A percentile compares a stretch with the other conserved stretches of the same genome.
Evolutionary conservation across 305 asterid species (phyloP).

Genomic region (Salvia sclarea): DNA sequence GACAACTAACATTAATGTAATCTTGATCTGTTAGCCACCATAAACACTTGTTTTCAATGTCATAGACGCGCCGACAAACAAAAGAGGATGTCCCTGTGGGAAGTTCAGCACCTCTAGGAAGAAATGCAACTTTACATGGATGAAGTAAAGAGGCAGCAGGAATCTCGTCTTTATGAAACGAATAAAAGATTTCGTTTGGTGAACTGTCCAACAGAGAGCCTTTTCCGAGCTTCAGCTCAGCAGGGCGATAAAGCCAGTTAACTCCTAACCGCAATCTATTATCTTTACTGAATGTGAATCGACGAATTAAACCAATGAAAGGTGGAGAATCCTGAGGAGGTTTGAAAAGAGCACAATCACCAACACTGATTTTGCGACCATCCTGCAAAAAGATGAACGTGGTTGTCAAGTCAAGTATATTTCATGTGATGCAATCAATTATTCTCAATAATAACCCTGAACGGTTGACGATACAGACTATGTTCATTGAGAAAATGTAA

Average conservation of each 20-base stretch:
- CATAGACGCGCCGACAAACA: slow-evolving; percentile 86
- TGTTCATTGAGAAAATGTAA: not conserved
- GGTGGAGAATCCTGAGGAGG: slow-evolving; percentile 83
- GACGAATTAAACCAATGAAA: slow-evolving; percentile 72
- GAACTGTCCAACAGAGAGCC: slow-evolving; percentile 65
- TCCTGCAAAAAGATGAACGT: slow-evolving; percentile 52
- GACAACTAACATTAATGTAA: slow-evolving; percentile 69
- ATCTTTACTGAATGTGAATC: slow-evolving; percentile 49
- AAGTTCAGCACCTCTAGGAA: slow-evolving; percentile 85
- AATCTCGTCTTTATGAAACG: slow-evolving; percentile 64
- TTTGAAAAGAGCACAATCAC: slow-evolving; percentile 89
- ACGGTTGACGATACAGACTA: not conserved
- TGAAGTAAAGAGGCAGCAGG: slow-evolving; percentile 91
- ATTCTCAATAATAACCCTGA: not conserved
- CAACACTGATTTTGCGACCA: slow-evolving; percentile 74
- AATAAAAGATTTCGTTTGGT: slow-evolving; percentile 68
- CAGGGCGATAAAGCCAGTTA: slow-evolving; percentile 89
- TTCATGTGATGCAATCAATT: not conserved
- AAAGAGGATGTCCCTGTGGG: slow-evolving; percentile 76
- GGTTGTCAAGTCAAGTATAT: not conserved
- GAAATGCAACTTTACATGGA: slow-evolving; percentile 99
- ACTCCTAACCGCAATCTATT: slow-evolving; percentile 63
- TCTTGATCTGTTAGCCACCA: slow-evolving; percentile 95
- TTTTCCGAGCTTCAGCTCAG: slow-evolving; percentile 81
- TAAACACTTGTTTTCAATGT: slow-evolving; percentile 69